phyloP scores from a whole-genome alignment of 1,284 basidiomycete genomes.

The Grifola frondosa region DNA sequence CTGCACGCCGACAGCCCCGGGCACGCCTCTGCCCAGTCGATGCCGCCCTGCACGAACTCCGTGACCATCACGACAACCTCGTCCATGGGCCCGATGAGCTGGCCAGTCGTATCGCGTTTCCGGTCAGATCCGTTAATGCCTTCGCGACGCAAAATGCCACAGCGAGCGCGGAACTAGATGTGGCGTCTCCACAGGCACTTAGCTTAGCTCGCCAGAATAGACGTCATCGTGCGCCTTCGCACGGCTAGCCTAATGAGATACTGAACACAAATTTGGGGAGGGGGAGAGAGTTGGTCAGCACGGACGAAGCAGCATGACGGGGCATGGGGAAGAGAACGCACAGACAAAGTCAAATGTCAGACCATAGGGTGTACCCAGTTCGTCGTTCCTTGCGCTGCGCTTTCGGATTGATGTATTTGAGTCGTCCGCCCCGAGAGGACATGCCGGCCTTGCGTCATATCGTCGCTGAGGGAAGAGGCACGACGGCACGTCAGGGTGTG shows the following conservation, averaged over 20 bases:
- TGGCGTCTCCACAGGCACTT: not conserved
- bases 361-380: slow-evolving; percentile 96
- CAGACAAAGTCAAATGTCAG: slow-evolving; percentile 98
- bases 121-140: slow-evolving; percentile 37
- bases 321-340: slow-evolving; percentile 44
- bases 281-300: slow-evolving; percentile 3
- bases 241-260: slow-evolving; percentile 50
- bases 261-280: slow-evolving; percentile 18
- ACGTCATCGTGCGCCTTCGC: slow-evolving; percentile 86
- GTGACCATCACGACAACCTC: slow-evolving; percentile 83
- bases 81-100: slow-evolving; percentile 92
- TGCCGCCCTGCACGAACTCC: slow-evolving; percentile 70
- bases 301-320: not conserved
- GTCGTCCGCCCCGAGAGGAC: slow-evolving; percentile 92
- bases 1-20: slow-evolving; percentile 78
- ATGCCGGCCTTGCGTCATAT: slow-evolving; percentile 88
- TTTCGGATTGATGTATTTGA: slow-evolving; percentile 94
- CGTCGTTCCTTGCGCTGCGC: slow-evolving; percentile 97
- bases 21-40: slow-evolving; percentile 82
- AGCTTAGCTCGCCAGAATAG: slow-evolving; percentile 63
- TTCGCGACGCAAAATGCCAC: slow-evolving; percentile 4
- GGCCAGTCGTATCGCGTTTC: slow-evolving; percentile 93
- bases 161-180: not conserved
- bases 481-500: slow-evolving; percentile 7
- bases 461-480: slow-evolving; percentile 52